phyloP scores from a whole-genome alignment of 441 rosid species.

The Eutrema salsugineum region DNA sequence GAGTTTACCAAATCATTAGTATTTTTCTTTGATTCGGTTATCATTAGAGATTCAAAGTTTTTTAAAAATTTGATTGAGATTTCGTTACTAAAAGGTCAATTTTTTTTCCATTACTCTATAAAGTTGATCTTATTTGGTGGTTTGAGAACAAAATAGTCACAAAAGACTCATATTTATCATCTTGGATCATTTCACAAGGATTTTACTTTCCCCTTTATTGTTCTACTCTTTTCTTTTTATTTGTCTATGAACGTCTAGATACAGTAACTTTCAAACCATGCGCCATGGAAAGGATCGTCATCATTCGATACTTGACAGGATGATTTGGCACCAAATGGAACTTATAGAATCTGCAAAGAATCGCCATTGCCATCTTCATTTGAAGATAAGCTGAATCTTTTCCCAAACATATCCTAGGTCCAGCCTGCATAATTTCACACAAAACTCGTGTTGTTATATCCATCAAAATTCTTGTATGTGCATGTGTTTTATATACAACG shows the following conservation, averaged over 20 bases:
- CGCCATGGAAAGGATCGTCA: conserved; percentile 89
- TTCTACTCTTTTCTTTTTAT: not conserved
- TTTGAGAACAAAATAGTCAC: not conserved
- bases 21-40: too few species aligned
- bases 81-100: not conserved
- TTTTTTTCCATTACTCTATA: too few species aligned
- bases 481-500: not conserved
- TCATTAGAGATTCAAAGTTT: too few species aligned
- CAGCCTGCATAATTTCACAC: conserved; percentile 52
- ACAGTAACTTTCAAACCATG: conserved; percentile 70
- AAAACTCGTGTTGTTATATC: not conserved
- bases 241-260: conserved; percentile 42
- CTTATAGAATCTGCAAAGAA: conserved; percentile 69
- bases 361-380: conserved; percentile 95
- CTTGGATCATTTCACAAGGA: conserved; percentile 6
- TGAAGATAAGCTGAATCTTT: conserved; percentile 98
- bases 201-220: not conserved
- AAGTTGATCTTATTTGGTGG: not conserved
- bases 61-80: too few species aligned
- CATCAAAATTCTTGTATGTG: not conserved
- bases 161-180: not conserved
- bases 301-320: conserved; percentile 90
- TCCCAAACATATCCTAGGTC: conserved; percentile 94
- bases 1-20: too few species aligned
- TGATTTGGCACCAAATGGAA: conserved; percentile 77